Evolutionary conservation across 257 asterid genomes (phyloP).

Genomic region (Ajuga chamaepitys): DNA sequence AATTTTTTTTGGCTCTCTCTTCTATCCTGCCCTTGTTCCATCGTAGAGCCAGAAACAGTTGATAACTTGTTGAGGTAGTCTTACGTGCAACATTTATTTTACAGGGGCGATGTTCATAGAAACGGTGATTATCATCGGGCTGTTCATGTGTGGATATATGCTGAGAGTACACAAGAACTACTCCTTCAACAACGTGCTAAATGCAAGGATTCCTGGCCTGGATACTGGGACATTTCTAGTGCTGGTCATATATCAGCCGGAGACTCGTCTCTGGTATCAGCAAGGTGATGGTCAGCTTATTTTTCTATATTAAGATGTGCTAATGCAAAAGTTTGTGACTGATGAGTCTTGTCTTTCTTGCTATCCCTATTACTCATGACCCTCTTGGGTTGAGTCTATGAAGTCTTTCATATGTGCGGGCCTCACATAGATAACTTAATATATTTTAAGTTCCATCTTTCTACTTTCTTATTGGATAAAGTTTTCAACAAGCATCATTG

Average conservation of each 20-base stretch:
- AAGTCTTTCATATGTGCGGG: background rate
- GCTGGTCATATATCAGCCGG: slow-evolving; percentile 98
- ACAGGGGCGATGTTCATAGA: slow-evolving; percentile 69
- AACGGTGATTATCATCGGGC: slow-evolving; percentile 94
- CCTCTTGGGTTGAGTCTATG: background rate
- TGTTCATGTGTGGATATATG: slow-evolving; percentile 88
- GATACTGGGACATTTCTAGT: slow-evolving; percentile 91
- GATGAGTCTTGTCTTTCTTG: background rate
- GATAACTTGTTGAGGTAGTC: background rate
- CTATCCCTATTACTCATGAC: background rate
- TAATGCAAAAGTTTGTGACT: background rate
- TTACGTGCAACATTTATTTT: slow-evolving; percentile 10
- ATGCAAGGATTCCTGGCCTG: slow-evolving; percentile 96
- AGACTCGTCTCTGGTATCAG: slow-evolving; percentile 85
- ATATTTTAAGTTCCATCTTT: background rate
- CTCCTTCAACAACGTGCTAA: slow-evolving; percentile 76
- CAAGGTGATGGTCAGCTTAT: slow-evolving; percentile 39
- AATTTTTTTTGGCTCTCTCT: background rate
- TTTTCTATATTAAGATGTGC: background rate
- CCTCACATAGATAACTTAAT: background rate
- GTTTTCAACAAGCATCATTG: background rate
- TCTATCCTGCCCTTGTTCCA: background rate
- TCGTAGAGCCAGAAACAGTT: background rate
- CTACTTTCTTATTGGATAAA: background rate
- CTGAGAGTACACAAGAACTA: slow-evolving; percentile 80